Evolutionary conservation across 2,329 filamentous ascomycete species (phyloP).

Genomic region (Albophoma yamanashiensis): DNA sequence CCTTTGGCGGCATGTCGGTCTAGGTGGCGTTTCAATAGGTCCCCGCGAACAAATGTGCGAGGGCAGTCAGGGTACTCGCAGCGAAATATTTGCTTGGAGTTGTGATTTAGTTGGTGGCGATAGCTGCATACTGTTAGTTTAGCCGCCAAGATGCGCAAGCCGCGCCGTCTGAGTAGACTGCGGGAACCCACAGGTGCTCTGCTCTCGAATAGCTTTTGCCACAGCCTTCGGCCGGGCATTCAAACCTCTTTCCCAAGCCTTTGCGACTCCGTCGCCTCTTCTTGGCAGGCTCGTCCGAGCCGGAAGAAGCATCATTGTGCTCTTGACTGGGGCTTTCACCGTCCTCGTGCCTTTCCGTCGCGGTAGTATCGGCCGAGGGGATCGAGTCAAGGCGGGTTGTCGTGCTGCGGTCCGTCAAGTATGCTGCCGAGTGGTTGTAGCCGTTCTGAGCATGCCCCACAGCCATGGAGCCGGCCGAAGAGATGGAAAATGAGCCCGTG

Average conservation of each 20-base stretch:
- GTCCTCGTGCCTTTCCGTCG: not conserved
- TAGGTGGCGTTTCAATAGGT: conserved; percentile 77
- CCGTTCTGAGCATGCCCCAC: not conserved
- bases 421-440: not conserved
- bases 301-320: conserved; percentile 3
- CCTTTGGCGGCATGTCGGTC: conserved; percentile 73
- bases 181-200: conserved; percentile 66
- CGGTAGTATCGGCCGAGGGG: not conserved
- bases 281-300: conserved; percentile 5
- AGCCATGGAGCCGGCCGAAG: not conserved
- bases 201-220: conserved; percentile 95
- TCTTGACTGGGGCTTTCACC: not conserved
- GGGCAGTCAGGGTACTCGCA: conserved; percentile 89
- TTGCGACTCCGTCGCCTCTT: conserved; percentile 66
- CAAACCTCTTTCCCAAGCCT: conserved; percentile 70
- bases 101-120: conserved; percentile 91
- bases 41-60: conserved; percentile 84
- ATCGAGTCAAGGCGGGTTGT: not conserved
- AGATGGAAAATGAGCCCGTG: not conserved
- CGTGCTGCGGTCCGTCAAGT: not conserved
- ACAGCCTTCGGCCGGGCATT: conserved; percentile 77
- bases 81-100: conserved; percentile 87
- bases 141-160: not conserved
- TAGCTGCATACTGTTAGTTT: conserved; percentile 36
- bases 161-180: not conserved